These are phyloP conservation scores for Pseudocercospora fuligena DNA, from an alignment of 2,329 filamentous ascomycete species.

Conservation along the genomic window DNA sequence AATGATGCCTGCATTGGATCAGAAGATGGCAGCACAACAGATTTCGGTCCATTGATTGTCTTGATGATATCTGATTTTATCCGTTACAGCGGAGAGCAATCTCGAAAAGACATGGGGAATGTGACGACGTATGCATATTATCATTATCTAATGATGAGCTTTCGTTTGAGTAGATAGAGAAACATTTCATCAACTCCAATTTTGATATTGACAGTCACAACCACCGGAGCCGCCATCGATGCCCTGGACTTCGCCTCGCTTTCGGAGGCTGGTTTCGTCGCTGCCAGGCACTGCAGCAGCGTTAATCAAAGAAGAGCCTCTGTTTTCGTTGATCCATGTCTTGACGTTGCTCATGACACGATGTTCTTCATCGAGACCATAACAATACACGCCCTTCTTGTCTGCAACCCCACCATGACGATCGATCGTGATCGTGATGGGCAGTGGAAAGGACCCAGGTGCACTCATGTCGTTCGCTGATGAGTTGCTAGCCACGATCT, in stretches of 20 bases:
- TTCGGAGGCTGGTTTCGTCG: slow-evolving; percentile 26
- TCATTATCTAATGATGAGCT: slow-evolving; percentile 9
- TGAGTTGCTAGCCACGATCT: slow-evolving; percentile 38
- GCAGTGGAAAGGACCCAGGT: slow-evolving; percentile 65
- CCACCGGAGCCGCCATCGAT: slow-evolving; percentile 66
- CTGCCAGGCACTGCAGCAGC: slow-evolving; percentile 51
- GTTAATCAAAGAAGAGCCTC: slow-evolving; percentile 58
- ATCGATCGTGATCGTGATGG: slow-evolving; percentile 64
- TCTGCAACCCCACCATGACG: slow-evolving; percentile 61
- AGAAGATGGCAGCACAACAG: slow-evolving; percentile 22
- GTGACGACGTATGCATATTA: neutral
- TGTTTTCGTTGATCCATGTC: slow-evolving; percentile 58
- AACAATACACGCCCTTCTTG: slow-evolving; percentile 66
- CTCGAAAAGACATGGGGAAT: neutral
- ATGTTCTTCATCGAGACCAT: slow-evolving; percentile 56
- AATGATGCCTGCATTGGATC: slow-evolving; percentile 21
- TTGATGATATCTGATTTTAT: neutral
- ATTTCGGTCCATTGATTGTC: slow-evolving; percentile 20
- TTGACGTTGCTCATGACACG: slow-evolving; percentile 50
- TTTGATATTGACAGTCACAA: slow-evolving; percentile 65
- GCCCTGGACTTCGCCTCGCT: slow-evolving; percentile 42
- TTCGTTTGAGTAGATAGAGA: neutral
- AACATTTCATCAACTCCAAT: slow-evolving; percentile 45
- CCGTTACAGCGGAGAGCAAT: slow-evolving; percentile 7
- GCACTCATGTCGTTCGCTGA: slow-evolving; percentile 53